Percentiles rank a stretch among this genome's conserved stretches.
Evolutionary conservation across 2,329 filamentous ascomycete species (phyloP).

Genomic region (Neofusicoccum cordaticola): DNA sequence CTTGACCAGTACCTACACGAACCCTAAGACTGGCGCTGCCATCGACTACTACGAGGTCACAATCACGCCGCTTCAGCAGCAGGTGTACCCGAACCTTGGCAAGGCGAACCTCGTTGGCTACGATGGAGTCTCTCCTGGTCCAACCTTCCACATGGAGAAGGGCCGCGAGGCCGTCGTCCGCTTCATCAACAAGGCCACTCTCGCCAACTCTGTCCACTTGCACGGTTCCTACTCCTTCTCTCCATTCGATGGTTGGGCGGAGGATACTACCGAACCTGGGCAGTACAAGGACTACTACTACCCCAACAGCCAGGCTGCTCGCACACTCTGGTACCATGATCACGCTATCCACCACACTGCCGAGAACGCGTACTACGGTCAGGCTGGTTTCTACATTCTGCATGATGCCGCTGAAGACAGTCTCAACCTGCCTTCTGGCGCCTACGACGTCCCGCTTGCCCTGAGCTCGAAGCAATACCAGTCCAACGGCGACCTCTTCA

Average conservation of each 20-base stretch:
- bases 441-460: conserved; percentile 54
- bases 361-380: conserved; percentile 56
- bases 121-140: conserved; percentile 55
- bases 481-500: conserved; percentile 49
- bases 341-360: conserved; percentile 47
- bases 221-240: conserved; percentile 52
- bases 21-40: conserved; percentile 31
- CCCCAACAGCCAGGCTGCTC: conserved; percentile 53
- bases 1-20: conserved; percentile 33
- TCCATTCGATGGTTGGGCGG: conserved; percentile 55
- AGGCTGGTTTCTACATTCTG: conserved; percentile 57
- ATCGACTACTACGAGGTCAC: conserved; percentile 50
- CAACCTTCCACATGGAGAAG: conserved; percentile 49
- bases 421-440: conserved; percentile 50
- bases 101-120: conserved; percentile 48
- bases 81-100: conserved; percentile 44
- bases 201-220: conserved; percentile 51
- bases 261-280: conserved; percentile 50
- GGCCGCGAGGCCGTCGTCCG: conserved; percentile 55
- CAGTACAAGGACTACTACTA: conserved; percentile 64
- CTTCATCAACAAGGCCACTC: conserved; percentile 50
- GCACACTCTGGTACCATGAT: conserved; percentile 59
- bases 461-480: conserved; percentile 54
- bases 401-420: conserved; percentile 49
- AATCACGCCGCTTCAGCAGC: conserved; percentile 40